Conservation (phyloP, 345 rosid species). For the Salix suchowensis region DNA sequence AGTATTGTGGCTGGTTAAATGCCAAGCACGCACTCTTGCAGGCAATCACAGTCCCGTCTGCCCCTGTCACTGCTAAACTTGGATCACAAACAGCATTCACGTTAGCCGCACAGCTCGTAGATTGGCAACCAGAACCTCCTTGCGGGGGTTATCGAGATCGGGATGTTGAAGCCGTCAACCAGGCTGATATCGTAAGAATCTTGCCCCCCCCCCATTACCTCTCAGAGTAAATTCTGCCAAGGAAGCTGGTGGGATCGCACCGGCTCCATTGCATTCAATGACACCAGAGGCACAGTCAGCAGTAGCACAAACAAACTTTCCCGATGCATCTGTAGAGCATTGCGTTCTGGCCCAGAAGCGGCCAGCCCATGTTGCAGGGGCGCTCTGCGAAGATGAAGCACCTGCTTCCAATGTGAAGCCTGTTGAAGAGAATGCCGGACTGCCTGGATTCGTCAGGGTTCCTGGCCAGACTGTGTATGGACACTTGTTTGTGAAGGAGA, state of each 20-base stretch:
- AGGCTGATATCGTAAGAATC: too few species aligned
- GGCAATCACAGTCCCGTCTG: constrained; percentile 19
- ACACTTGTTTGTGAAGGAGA: not conserved
- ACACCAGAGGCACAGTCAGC: constrained; percentile 41
- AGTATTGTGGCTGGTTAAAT: constrained; percentile 24
- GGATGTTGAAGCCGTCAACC: too few species aligned
- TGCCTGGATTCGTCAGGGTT: not conserved
- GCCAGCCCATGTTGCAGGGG: constrained; percentile 42
- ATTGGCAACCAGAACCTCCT: too few species aligned
- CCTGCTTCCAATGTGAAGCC: constrained; percentile 33
- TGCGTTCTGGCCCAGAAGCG: constrained; percentile 46
- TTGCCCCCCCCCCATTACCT: too few species aligned
- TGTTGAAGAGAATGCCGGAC: constrained; percentile 16
- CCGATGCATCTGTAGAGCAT: constrained; percentile 25
- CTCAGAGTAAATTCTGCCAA: too few species aligned
- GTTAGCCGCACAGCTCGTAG: too few species aligned
- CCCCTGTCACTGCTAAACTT: constrained; percentile 20
- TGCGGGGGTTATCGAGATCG: too few species aligned
- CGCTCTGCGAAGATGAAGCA: constrained; percentile 18
- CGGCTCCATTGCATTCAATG: constrained; percentile 34
- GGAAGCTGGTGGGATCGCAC: constrained; percentile 25
- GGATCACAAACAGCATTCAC: constrained; percentile 9
- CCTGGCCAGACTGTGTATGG: not conserved
- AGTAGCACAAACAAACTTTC: constrained; percentile 32
- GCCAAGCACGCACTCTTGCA: too few species aligned